phyloP scores from a whole-genome alignment of 345 rosid species.

The Lepidium sativum region DNA sequence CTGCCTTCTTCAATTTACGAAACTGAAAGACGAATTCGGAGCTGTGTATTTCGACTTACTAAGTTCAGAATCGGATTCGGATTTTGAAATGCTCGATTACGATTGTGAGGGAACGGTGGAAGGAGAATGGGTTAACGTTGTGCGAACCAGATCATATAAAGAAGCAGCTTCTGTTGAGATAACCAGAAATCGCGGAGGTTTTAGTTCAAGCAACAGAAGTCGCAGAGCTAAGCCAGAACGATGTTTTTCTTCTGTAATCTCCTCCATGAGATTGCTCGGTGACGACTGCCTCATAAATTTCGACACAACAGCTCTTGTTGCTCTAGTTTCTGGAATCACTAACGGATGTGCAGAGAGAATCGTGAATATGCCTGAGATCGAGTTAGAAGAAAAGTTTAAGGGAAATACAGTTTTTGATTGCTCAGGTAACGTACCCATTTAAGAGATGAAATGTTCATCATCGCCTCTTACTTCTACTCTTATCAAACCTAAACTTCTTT shows the following conservation, averaged over 20 bases:
- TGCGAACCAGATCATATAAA: slow-evolving; percentile 26
- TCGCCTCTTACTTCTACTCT: neutral
- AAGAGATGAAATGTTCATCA: neutral
- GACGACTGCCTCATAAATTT: slow-evolving; percentile 47
- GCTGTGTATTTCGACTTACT: slow-evolving; percentile 34
- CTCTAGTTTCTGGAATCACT: slow-evolving; percentile 79
- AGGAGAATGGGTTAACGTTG: slow-evolving; percentile 64
- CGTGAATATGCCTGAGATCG: slow-evolving; percentile 34
- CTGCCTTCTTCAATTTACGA: slow-evolving; percentile 24
- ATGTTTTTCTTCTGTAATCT: slow-evolving; percentile 37
- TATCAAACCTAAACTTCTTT: neutral
- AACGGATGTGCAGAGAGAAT: slow-evolving; percentile 63
- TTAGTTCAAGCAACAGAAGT: slow-evolving; percentile 19
- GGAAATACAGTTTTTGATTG: slow-evolving; percentile 66
- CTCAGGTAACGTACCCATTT: slow-evolving; percentile 41
- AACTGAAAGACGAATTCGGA: slow-evolving; percentile 38
- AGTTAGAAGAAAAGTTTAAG: slow-evolving; percentile 57
- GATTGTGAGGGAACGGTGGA: slow-evolving; percentile 42
- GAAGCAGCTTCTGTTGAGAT: slow-evolving; percentile 54
- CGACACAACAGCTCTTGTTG: slow-evolving; percentile 81
- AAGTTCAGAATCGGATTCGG: slow-evolving; percentile 15
- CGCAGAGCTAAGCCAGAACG: slow-evolving; percentile 9
- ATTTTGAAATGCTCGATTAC: slow-evolving; percentile 28
- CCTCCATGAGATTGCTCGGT: slow-evolving; percentile 28
- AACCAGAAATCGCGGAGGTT: slow-evolving; percentile 16